A percentile compares a stretch with the other conserved stretches of the same genome.
Evolutionary conservation across 2,329 filamentous ascomycete genomes (phyloP).

Genomic region (Sporothrix humicola): DNA sequence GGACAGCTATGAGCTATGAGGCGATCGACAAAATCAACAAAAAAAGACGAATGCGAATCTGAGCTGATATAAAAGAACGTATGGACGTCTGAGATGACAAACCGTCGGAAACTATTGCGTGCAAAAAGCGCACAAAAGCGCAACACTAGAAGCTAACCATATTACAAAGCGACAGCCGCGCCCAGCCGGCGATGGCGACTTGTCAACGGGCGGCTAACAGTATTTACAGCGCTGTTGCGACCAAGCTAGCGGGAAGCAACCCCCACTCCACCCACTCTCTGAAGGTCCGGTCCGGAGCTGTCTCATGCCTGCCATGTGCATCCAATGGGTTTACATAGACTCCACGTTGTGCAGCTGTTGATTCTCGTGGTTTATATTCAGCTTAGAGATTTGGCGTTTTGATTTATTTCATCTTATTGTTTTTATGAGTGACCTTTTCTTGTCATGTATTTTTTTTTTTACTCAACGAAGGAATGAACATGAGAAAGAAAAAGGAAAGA

Average conservation of each 20-base stretch:
- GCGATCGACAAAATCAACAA: background rate
- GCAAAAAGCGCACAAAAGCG: slow-evolving; percentile 17
- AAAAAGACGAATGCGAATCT: too few relatives aligned
- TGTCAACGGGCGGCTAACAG: slow-evolving; percentile 5
- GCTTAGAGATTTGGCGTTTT: too few relatives aligned
- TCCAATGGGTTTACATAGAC: background rate
- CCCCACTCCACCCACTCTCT: background rate
- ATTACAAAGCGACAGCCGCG: slow-evolving; percentile 33
- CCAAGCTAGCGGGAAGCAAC: slow-evolving; percentile 11
- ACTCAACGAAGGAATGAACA: too few relatives aligned
- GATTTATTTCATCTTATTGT: too few relatives aligned
- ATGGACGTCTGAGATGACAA: background rate
- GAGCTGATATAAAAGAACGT: background rate
- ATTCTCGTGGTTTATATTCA: too few relatives aligned
- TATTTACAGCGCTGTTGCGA: slow-evolving; percentile 3
- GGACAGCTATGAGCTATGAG: background rate
- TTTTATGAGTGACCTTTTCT: too few relatives aligned
- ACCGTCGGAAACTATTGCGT: background rate
- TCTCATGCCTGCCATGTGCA: background rate
- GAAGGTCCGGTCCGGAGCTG: slow-evolving; percentile 20
- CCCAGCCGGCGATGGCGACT: slow-evolving; percentile 28
- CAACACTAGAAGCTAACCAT: slow-evolving; percentile 13
- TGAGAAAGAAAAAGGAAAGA: too few relatives aligned
- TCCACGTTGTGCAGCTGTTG: too few relatives aligned
- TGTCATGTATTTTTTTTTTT: too few relatives aligned